Evolutionary conservation across 1,284 basidiomycete genomes (phyloP).

Genomic region (Athelia sp.): DNA sequence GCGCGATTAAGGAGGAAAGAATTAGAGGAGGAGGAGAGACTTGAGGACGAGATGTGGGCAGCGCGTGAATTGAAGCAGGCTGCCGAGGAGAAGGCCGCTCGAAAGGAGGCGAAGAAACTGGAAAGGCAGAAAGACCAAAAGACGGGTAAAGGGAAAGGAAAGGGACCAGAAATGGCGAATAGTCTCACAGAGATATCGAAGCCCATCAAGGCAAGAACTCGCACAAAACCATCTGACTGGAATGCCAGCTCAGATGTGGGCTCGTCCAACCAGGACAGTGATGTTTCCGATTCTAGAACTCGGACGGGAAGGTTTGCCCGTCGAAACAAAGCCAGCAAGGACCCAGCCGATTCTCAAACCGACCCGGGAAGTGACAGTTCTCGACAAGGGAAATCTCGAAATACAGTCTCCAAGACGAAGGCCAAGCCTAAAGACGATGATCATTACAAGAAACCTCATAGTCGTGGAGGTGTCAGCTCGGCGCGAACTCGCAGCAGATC

Average conservation of each 20-base stretch:
- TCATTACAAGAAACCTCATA: no score
- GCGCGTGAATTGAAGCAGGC: conserved; percentile 50
- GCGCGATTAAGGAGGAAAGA: conserved; percentile 3
- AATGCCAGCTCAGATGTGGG: not conserved
- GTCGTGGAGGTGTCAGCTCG: conserved; percentile 13
- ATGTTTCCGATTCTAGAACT: not conserved
- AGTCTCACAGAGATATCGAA: not conserved
- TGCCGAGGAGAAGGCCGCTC: conserved; percentile 31
- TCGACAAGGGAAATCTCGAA: no score
- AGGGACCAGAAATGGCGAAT: not conserved
- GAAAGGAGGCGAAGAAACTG: conserved; percentile 19
- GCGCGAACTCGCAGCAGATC: conserved; percentile 12
- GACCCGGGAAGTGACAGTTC: no score
- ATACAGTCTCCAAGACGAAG: no score
- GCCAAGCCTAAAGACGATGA: no score
- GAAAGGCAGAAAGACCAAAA: conserved; percentile 15
- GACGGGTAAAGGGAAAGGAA: not conserved
- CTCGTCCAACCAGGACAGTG: not conserved
- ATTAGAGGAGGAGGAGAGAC: conserved; percentile 5
- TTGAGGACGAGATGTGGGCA: conserved; percentile 34
- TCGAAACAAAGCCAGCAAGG: no score
- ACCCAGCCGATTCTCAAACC: no score
- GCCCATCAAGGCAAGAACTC: not conserved
- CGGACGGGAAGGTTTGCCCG: not conserved
- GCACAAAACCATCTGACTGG: not conserved